phyloP scores from a whole-genome alignment of 768 basidiomycete species.

The Podaxis sp. region DNA sequence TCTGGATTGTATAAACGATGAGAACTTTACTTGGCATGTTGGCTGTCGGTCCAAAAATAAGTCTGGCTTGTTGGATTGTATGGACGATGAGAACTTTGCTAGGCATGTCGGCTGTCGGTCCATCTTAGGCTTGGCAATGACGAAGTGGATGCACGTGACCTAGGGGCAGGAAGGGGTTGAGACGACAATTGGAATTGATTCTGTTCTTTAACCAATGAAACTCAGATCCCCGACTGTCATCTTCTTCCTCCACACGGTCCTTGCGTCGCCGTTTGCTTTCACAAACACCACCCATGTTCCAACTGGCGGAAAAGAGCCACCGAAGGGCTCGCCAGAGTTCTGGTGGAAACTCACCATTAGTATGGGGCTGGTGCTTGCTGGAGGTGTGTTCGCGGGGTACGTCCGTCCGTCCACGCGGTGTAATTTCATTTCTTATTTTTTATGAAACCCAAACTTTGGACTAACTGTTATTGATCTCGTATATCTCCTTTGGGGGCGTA shows the following conservation, averaged over 20 bases:
- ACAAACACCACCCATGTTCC: constrained; percentile 4
- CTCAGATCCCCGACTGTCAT: constrained; percentile 18
- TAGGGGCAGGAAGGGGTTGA: neutral
- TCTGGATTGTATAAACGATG: neutral
- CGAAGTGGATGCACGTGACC: neutral
- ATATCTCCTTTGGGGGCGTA: neutral
- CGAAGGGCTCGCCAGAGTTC: constrained; percentile 57
- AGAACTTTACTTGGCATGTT: no score
- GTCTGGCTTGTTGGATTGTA: neutral
- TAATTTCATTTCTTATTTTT: neutral
- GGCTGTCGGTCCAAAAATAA: no score
- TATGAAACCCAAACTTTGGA: neutral
- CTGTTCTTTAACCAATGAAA: constrained; percentile 13
- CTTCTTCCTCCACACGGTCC: constrained; percentile 20
- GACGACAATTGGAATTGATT: neutral
- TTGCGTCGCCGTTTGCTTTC: constrained; percentile 20
- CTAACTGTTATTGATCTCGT: neutral
- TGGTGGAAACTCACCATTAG: constrained; percentile 71
- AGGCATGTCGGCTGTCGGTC: no score
- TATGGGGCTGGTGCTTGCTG: constrained; percentile 66
- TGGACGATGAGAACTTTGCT: no score
- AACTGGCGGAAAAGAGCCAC: neutral
- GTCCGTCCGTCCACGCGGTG: constrained; percentile 16
- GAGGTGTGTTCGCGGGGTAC: constrained; percentile 92
- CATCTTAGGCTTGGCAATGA: neutral